These are phyloP conservation scores for Coemansia sp. DNA, from an alignment of 192 early-diverging fungal genomes.

Conservation along the genomic window DNA sequence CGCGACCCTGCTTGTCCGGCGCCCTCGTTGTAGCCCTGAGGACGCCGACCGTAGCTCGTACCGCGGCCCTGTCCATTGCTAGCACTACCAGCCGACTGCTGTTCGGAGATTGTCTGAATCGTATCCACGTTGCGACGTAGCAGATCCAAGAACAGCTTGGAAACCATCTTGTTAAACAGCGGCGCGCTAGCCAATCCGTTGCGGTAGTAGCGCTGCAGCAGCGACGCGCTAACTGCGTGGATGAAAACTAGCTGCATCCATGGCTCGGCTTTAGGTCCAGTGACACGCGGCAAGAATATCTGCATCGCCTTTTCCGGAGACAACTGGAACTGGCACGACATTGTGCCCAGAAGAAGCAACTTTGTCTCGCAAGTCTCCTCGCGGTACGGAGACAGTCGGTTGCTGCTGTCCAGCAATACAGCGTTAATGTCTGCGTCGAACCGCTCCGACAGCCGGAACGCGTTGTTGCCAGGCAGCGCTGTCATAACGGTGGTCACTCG, in stretches of 20 bases:
- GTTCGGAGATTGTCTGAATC: constrained; percentile 50
- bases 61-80: constrained; percentile 27
- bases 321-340: constrained; percentile 74
- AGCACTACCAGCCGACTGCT: constrained; percentile 38
- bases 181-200: constrained; percentile 14
- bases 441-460: constrained; percentile 31
- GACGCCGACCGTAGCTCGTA: constrained; percentile 39
- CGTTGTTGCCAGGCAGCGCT: constrained; percentile 46
- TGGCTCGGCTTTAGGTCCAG: constrained; percentile 66
- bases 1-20: constrained; percentile 5
- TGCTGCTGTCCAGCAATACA: constrained; percentile 47
- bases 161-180: constrained; percentile 43
- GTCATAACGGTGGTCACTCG: constrained; percentile 33
- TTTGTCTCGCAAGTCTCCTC: constrained; percentile 74
- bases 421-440: constrained; percentile 45
- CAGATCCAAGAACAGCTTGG: constrained; percentile 40
- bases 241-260: constrained; percentile 79
- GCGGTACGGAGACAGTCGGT: constrained; percentile 41
- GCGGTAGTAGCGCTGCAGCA: constrained; percentile 28
- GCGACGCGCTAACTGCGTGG: constrained; percentile 58
- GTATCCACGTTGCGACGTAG: constrained; percentile 50
- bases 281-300: constrained; percentile 66
- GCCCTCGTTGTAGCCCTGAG: constrained; percentile 12
- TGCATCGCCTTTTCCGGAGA: constrained; percentile 73
- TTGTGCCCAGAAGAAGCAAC: constrained; percentile 65